A percentile compares a stretch with the other conserved stretches of the same genome.
Evolutionary conservation across 169 alveolate genomes (phyloP).

Genomic region (Plasmodium fragile): DNA sequence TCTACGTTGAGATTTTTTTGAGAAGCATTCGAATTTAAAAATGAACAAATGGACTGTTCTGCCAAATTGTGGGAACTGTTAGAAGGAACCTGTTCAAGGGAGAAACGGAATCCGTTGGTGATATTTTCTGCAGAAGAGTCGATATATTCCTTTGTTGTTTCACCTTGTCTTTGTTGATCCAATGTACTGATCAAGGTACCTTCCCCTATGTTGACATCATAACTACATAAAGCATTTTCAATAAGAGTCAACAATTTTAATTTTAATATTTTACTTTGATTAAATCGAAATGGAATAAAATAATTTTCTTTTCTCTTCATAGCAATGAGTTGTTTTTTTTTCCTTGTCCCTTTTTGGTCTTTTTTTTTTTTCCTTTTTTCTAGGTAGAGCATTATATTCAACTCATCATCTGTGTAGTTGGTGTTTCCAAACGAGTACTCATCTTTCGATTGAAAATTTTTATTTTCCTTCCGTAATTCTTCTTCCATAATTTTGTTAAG

Average conservation of each 20-base stretch:
- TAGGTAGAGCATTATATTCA: conserved; percentile 51
- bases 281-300: conserved; percentile 11
- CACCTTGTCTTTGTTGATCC: not conserved
- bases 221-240: conserved; percentile 37
- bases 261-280: conserved; percentile 6
- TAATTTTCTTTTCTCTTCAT: not conserved
- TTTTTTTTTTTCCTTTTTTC: conserved; percentile 45
- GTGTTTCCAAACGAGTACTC: not conserved
- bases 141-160: not conserved
- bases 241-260: conserved; percentile 37
- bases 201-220: conserved; percentile 1
- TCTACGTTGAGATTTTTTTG: not conserved
- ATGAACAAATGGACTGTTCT: conserved; percentile 1
- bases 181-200: not conserved
- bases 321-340: not conserved
- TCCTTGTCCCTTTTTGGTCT: not conserved
- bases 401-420: conserved; percentile 44
- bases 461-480: conserved; percentile 10
- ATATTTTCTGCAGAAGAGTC: conserved; percentile 1
- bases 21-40: conserved; percentile 3
- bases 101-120: not conserved
- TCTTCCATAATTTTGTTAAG: conserved; percentile 58
- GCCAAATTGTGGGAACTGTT: not conserved
- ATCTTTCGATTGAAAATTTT: not conserved
- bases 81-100: not conserved